A percentile compares a stretch with the other conserved stretches of the same genome.
Conservation (phyloP, 495 filamentous ascomycete genomes). For the Xylaria grammica region DNA sequence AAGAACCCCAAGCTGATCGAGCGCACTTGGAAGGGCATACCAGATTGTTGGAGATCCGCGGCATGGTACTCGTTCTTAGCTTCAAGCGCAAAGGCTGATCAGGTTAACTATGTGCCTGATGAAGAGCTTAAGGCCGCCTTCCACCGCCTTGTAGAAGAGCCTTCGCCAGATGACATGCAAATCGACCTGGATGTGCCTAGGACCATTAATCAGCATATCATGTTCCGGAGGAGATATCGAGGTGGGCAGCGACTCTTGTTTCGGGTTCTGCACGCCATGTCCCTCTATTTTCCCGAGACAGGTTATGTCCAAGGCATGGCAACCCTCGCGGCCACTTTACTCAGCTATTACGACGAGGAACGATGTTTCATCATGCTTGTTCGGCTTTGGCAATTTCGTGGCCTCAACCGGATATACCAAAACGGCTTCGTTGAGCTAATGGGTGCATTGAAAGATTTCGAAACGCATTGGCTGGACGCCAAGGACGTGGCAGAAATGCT, state of each 20-base stretch:
- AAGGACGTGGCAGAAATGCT: conserved; percentile 78
- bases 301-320: conserved; percentile 99
- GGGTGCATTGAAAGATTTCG: conserved; percentile 85
- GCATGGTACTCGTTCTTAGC: conserved; percentile 95
- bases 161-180: conserved; percentile 90
- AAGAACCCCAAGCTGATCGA: conserved; percentile 84
- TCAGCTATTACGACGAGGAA: conserved; percentile 98
- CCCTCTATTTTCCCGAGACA: conserved; percentile 86
- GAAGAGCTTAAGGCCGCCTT: conserved; percentile 72
- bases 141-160: conserved; percentile 69
- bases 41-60: conserved; percentile 90
- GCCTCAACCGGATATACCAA: conserved; percentile 82
- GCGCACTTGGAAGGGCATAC: conserved; percentile 97
- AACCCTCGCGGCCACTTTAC: conserved; percentile 84
- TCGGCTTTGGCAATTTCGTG: conserved; percentile 85
- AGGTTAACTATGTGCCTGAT: conserved; percentile 62
- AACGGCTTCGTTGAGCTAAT: conserved; percentile 87
- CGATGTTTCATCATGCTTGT: conserved; percentile 93
- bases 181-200: conserved; percentile 97
- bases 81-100: conserved; percentile 73
- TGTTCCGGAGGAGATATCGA: conserved; percentile 93
- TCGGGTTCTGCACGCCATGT: conserved; percentile 88
- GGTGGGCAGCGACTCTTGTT: conserved; percentile 92
- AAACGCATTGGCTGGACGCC: conserved; percentile 78
- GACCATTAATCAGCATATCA: conserved; percentile 94